phyloP scores from a whole-genome alignment of 169 alveolate species.

The Plasmodium cynomolgi region DNA sequence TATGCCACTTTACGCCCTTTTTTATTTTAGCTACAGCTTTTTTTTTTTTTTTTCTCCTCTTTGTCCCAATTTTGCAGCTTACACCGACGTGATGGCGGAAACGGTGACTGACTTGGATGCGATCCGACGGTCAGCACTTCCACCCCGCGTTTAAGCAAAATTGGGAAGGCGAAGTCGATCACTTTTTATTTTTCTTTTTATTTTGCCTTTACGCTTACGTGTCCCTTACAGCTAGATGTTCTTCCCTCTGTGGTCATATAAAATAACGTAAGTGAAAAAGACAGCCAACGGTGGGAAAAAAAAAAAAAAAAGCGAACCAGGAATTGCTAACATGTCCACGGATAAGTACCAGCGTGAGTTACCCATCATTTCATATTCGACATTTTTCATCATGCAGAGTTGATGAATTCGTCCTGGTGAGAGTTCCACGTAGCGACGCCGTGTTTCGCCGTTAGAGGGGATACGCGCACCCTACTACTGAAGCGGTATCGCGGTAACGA shows the following conservation, averaged over 20 bases:
- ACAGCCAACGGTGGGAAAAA: background rate
- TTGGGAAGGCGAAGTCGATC: background rate
- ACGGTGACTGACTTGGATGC: background rate
- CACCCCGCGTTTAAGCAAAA: background rate
- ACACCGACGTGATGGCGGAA: background rate
- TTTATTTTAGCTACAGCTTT: background rate
- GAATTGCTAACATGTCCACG: background rate
- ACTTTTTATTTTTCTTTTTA: background rate
- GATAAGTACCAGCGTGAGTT: background rate
- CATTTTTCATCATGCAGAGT: background rate
- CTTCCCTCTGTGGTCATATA: background rate
- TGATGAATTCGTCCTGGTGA: background rate
- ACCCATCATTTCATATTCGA: background rate
- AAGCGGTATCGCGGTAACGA: background rate
- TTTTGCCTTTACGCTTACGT: background rate
- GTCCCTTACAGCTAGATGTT: background rate
- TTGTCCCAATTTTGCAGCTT: background rate
- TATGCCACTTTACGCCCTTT: background rate
- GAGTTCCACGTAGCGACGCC: background rate
- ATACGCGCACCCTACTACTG: background rate
- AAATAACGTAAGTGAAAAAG: background rate
- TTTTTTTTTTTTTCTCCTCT: background rate
- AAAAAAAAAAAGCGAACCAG: background rate
- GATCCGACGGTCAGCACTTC: background rate
- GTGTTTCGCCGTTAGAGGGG: background rate